phyloP scores from a whole-genome alignment of 2,329 filamentous ascomycete species.

The Phialemonium atrogriseum region DNA sequence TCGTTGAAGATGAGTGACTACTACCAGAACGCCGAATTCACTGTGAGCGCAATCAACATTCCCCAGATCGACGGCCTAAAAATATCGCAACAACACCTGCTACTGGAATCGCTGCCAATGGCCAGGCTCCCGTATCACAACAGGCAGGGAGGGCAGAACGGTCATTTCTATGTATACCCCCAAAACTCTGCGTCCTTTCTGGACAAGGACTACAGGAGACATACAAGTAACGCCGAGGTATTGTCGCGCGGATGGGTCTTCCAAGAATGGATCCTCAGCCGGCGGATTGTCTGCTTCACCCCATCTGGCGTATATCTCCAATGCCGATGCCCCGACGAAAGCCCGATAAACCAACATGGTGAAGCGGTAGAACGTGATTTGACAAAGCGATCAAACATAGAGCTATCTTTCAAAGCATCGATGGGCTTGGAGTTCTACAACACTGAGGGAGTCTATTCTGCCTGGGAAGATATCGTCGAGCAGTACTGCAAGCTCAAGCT shows the following conservation, averaged over 20 bases:
- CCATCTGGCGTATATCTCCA: background rate
- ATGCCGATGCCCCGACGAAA: no score
- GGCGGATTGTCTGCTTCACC: slow-evolving; percentile 5
- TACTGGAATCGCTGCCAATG: slow-evolving; percentile 1
- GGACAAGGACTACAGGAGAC: background rate
- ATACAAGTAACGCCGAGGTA: slow-evolving; percentile 4
- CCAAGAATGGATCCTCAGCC: slow-evolving; percentile 11
- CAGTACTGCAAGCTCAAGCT: no score
- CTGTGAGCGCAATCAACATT: no score
- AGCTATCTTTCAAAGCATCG: no score
- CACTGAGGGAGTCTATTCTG: no score
- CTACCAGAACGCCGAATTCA: slow-evolving; percentile 5
- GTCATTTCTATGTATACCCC: slow-evolving; percentile 3
- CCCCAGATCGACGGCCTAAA: no score
- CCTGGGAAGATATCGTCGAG: no score
- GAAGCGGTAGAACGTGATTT: no score
- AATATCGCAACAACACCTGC: background rate
- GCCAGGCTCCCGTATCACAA: slow-evolving; percentile 4
- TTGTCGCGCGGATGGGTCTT: slow-evolving; percentile 11
- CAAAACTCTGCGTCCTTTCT: background rate
- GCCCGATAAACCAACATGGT: no score
- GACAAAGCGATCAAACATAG: no score
- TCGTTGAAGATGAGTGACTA: slow-evolving; percentile 5
- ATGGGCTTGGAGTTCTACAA: no score
- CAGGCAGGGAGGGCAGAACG: background rate